phyloP scores from a whole-genome alignment of 495 filamentous ascomycete species.

The Aspergillus ostianus region DNA sequence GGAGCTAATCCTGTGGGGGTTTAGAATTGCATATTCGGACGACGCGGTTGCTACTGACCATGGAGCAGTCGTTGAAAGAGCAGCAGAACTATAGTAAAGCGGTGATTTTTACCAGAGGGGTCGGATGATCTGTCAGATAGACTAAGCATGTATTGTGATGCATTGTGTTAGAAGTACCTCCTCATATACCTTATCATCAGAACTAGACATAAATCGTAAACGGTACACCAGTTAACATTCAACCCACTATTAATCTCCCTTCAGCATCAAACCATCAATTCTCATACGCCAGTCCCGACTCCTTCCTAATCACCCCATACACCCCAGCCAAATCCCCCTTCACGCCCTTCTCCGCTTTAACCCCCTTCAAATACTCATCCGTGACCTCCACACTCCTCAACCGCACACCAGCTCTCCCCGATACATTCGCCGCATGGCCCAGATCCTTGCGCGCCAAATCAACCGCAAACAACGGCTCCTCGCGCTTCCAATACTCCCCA shows the following conservation, averaged over 20 bases:
- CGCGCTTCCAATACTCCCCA: constrained; percentile 70
- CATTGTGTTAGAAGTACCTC: too few relatives aligned
- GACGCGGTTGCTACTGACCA: constrained; percentile 53
- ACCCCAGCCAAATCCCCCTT: constrained; percentile 82
- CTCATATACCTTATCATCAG: neutral
- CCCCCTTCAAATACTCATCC: constrained; percentile 63
- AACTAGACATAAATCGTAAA: neutral
- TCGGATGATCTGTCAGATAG: neutral
- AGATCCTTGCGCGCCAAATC: constrained; percentile 86
- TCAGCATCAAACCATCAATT: constrained; percentile 30
- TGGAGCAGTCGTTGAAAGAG: constrained; percentile 57
- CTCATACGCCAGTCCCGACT: constrained; percentile 69
- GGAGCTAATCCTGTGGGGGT: neutral
- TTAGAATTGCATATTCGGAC: constrained; percentile 62
- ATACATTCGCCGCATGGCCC: constrained; percentile 68
- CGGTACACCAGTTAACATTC: too few relatives aligned
- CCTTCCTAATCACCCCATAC: constrained; percentile 72
- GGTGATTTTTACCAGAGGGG: constrained; percentile 31
- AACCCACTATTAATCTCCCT: neutral
- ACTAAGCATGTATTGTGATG: neutral
- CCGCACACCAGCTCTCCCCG: constrained; percentile 56
- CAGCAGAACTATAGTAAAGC: constrained; percentile 56
- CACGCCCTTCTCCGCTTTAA: constrained; percentile 70
- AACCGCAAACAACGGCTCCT: constrained; percentile 82
- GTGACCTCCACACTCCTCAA: constrained; percentile 65